phyloP scores from a whole-genome alignment of 192 early-diverging fungal genomes.

The Backusella morwellensis region DNA sequence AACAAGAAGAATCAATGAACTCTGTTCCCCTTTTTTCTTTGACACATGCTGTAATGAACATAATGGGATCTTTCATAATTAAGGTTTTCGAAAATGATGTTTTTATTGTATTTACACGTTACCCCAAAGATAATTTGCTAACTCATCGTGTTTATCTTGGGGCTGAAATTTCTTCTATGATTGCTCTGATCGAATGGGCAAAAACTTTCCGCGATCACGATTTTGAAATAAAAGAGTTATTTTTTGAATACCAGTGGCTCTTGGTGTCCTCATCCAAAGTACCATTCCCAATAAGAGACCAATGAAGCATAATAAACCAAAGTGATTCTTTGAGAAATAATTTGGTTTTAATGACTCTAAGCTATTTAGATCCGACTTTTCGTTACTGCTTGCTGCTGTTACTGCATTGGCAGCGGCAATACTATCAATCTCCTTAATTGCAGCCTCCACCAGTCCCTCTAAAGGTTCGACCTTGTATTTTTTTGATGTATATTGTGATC shows the following conservation, averaged over 20 bases:
- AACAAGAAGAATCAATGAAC: neutral
- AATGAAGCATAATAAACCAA: neutral
- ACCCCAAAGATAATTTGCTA: neutral
- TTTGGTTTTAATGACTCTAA: neutral
- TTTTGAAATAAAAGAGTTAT: neutral
- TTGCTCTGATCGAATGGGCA: neutral
- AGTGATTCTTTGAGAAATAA: neutral
- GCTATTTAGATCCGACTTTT: neutral
- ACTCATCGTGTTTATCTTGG: neutral
- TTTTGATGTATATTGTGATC: neutral
- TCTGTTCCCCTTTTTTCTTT: neutral
- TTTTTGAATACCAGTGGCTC: neutral
- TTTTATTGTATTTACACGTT: slow-evolving; percentile 1
- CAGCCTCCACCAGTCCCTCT: neutral
- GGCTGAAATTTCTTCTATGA: neutral
- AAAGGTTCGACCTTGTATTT: neutral
- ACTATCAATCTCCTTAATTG: neutral
- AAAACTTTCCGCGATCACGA: neutral
- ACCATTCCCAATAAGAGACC: neutral
- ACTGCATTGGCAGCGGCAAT: neutral
- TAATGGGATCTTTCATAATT: neutral
- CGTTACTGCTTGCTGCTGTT: neutral
- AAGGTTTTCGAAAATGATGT: neutral
- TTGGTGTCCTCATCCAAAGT: neutral
- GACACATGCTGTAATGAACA: neutral